Evolutionary conservation across 805 yeast genomes (phyloP).

Genomic region (Ogataea allantospora): DNA sequence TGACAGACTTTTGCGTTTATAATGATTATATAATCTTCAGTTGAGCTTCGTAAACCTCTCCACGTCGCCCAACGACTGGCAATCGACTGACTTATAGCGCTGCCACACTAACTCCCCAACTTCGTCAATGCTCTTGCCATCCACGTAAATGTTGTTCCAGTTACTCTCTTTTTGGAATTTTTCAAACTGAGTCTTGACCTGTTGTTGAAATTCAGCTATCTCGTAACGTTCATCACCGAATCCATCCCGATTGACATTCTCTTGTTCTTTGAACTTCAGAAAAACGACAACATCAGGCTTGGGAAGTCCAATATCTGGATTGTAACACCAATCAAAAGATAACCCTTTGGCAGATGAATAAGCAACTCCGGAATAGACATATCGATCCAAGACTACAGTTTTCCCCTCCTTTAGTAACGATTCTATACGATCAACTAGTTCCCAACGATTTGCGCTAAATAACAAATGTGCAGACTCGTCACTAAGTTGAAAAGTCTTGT

Average conservation of each 20-base stretch:
- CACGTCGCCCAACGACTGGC: slow-evolving; percentile 18
- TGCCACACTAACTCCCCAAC: slow-evolving; percentile 51
- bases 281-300: slow-evolving; percentile 83
- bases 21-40: slow-evolving; percentile 3
- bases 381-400: slow-evolving; percentile 75
- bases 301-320: slow-evolving; percentile 82
- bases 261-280: slow-evolving; percentile 55
- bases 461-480: slow-evolving; percentile 85
- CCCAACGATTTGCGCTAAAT: slow-evolving; percentile 97
- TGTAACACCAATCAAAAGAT: slow-evolving; percentile 71
- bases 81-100: slow-evolving; percentile 17
- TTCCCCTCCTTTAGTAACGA: slow-evolving; percentile 48
- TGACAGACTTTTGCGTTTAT: slow-evolving; percentile 15
- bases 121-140: slow-evolving; percentile 52
- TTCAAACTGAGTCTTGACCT: slow-evolving; percentile 62
- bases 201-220: slow-evolving; percentile 64
- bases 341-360: slow-evolving; percentile 84
- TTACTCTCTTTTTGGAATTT: slow-evolving; percentile 30
- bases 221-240: slow-evolving; percentile 97
- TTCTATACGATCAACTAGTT: slow-evolving; percentile 50
- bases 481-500: slow-evolving; percentile 47
- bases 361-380: slow-evolving; percentile 90
- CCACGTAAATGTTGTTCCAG: slow-evolving; percentile 58
- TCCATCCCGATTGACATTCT: slow-evolving; percentile 58
- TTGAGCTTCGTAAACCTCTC: slow-evolving; percentile 2